phyloP scores from a whole-genome alignment of 2,329 filamentous ascomycete genomes.

The Fusarium bactridioides region DNA sequence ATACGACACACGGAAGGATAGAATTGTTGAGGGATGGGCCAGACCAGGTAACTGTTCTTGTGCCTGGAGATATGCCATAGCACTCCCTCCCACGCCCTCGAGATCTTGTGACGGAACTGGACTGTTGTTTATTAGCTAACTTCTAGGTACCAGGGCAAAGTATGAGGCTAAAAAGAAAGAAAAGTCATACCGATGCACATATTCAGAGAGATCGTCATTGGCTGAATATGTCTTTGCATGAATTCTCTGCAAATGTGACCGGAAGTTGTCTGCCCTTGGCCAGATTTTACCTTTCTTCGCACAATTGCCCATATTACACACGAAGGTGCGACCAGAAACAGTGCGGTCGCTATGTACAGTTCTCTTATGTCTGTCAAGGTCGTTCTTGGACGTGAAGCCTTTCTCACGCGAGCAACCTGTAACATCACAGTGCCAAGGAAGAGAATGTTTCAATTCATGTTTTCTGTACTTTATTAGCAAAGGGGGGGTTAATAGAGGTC shows the following conservation, averaged over 20 bases:
- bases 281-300: conserved; percentile 66
- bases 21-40: conserved; percentile 15
- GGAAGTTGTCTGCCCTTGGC: conserved; percentile 88
- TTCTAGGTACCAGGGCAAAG: not conserved
- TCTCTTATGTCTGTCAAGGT: conserved; percentile 79
- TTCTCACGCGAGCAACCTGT: conserved; percentile 63
- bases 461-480: conserved; percentile 64
- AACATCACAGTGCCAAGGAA: conserved; percentile 69
- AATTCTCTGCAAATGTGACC: conserved; percentile 75
- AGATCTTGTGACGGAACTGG: conserved; percentile 32
- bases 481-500: not conserved
- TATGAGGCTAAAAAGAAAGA: not conserved
- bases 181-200: conserved; percentile 36
- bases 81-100: conserved; percentile 41
- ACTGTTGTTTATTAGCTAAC: conserved; percentile 1
- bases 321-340: conserved; percentile 33
- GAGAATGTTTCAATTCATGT: conserved; percentile 74
- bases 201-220: conserved; percentile 52
- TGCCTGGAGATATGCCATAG: conserved; percentile 33
- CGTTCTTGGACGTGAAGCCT: conserved; percentile 83
- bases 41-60: conserved; percentile 20
- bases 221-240: conserved; percentile 57
- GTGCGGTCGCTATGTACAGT: conserved; percentile 69
- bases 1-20: conserved; percentile 4
- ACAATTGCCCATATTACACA: conserved; percentile 41